Evolutionary conservation across 2,329 filamentous ascomycete genomes (phyloP).

Genomic region (Fusarium armeniacum): DNA sequence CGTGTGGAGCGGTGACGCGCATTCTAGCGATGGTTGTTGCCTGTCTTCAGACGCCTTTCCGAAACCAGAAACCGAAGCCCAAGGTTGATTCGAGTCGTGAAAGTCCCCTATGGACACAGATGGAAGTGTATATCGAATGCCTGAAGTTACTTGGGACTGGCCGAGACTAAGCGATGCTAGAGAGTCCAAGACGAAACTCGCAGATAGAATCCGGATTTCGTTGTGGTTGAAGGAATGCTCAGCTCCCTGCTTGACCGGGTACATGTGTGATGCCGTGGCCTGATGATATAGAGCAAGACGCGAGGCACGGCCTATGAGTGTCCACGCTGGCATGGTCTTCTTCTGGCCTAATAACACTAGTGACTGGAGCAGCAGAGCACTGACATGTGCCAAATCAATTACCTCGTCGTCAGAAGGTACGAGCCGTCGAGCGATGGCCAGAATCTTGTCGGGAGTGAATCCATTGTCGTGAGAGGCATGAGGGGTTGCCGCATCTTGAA

Average conservation of each 20-base stretch:
- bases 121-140: constrained; percentile 38
- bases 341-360: constrained; percentile 73
- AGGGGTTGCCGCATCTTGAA: constrained; percentile 60
- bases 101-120: constrained; percentile 32
- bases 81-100: constrained; percentile 33
- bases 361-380: constrained; percentile 67
- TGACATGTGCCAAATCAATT: constrained; percentile 59
- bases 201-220: constrained; percentile 57
- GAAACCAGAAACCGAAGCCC: constrained; percentile 45
- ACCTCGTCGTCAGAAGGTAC: constrained; percentile 64
- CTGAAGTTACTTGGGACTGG: constrained; percentile 48
- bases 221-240: constrained; percentile 31
- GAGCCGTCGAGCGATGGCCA: constrained; percentile 63
- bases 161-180: constrained; percentile 66
- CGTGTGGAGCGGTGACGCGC: constrained; percentile 55
- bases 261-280: constrained; percentile 35
- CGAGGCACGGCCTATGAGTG: constrained; percentile 74
- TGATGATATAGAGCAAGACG: constrained; percentile 56
- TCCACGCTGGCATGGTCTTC: constrained; percentile 71
- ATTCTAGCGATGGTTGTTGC: constrained; percentile 28
- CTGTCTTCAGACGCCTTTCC: constrained; percentile 8
- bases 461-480: constrained; percentile 12
- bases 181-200: constrained; percentile 74
- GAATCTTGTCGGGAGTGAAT: constrained; percentile 57
- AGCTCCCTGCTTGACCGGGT: constrained; percentile 34